Conservation (phyloP, 1,284 basidiomycete species). For the Cystobasidium pallidum region DNA sequence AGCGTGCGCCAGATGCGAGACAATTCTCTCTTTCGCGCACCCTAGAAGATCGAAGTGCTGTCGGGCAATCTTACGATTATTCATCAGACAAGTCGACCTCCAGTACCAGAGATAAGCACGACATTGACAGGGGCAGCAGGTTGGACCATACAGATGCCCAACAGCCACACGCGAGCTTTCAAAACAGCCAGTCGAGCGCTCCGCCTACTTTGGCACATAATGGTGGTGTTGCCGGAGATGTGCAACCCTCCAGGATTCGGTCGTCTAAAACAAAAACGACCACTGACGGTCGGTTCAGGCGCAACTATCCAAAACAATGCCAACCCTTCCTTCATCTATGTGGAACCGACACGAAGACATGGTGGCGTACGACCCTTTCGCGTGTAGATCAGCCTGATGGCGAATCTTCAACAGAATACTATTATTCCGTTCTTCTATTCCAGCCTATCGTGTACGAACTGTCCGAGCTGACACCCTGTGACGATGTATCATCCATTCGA, state of each 20-base stretch:
- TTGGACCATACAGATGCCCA: background rate
- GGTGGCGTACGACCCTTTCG: slow-evolving; percentile 23
- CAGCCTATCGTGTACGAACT: background rate
- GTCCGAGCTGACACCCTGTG: slow-evolving; percentile 6
- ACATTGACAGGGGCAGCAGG: background rate
- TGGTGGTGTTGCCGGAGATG: background rate
- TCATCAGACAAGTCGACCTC: background rate
- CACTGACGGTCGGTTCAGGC: background rate
- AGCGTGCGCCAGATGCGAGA: background rate
- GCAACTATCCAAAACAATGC: slow-evolving; percentile 1
- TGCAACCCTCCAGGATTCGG: background rate
- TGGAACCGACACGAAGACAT: background rate
- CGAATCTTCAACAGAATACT: background rate
- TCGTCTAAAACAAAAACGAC: background rate
- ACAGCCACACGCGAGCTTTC: background rate
- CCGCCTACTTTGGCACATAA: no score
- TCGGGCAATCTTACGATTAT: background rate
- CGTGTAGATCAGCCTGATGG: slow-evolving; percentile 3
- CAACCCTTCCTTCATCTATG: slow-evolving; percentile 18
- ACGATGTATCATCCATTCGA: slow-evolving; percentile 17
- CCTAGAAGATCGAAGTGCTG: slow-evolving; percentile 2
- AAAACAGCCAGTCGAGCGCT: background rate
- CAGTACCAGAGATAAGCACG: background rate
- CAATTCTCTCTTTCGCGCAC: slow-evolving; percentile 23
- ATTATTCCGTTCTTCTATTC: slow-evolving; percentile 33